Evolutionary conservation across 345 rosid species (phyloP).

Genomic region (Garcia nutans): DNA sequence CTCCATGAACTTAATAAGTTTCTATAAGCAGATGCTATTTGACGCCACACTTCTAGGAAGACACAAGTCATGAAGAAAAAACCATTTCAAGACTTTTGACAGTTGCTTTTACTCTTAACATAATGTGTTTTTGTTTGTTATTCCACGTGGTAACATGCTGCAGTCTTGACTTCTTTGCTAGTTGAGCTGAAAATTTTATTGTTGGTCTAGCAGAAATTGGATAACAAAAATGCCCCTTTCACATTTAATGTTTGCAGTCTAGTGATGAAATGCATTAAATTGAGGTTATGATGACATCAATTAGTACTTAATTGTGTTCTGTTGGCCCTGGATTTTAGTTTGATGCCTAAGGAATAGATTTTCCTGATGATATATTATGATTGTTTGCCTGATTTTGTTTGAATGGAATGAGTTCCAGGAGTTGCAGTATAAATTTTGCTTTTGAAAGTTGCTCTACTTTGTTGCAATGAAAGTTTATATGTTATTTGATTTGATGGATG

Average conservation of each 20-base stretch:
- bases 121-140: background rate
- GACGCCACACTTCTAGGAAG: background rate
- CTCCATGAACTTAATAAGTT: background rate
- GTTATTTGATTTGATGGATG: conserved; percentile 24
- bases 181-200: background rate
- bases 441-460: conserved; percentile 9
- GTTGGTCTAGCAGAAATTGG: background rate
- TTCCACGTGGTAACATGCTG: background rate
- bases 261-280: background rate
- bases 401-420: background rate
- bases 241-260: background rate
- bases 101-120: background rate
- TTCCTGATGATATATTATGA: no score
- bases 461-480: conserved; percentile 14
- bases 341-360: no score
- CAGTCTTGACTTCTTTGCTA: background rate
- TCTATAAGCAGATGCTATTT: background rate
- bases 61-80: background rate
- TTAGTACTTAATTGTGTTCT: background rate
- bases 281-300: background rate
- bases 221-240: background rate
- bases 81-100: background rate
- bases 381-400: background rate
- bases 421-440: background rate
- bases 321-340: background rate